Evolutionary conservation across 2,329 filamentous ascomycete species (phyloP).

Genomic region (Alternaria burnsii): DNA sequence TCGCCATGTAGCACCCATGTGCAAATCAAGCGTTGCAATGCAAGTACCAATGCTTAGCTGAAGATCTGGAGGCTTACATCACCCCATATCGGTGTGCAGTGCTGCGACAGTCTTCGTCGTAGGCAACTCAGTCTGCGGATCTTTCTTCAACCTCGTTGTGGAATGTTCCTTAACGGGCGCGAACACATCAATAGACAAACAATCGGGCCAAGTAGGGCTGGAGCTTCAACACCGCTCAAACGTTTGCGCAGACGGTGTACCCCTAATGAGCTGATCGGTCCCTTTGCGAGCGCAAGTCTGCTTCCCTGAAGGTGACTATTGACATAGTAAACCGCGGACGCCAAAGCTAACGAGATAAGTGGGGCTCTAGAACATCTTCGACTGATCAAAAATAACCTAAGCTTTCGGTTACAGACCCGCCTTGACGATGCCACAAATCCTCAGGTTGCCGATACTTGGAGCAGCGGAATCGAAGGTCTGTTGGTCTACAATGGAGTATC

Average conservation of each 20-base stretch:
- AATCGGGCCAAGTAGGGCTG: conserved; percentile 1
- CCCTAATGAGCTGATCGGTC: conserved; percentile 5
- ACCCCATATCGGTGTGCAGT: neutral
- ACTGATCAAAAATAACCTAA: conserved; percentile 21
- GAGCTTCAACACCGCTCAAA: conserved; percentile 8
- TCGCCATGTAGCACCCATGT: conserved; percentile 5
- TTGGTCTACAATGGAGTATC: neutral
- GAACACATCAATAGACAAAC: neutral
- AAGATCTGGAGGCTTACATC: neutral
- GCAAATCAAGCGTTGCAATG: conserved; percentile 1
- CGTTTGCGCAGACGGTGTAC: conserved; percentile 9
- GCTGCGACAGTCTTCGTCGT: neutral
- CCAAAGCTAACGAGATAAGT: conserved; percentile 11
- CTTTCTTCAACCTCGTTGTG: neutral
- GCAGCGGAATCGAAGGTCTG: neutral
- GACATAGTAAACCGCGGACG: conserved; percentile 23
- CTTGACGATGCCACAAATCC: neutral
- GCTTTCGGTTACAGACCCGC: conserved; percentile 17
- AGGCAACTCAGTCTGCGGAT: neutral
- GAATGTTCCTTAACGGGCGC: neutral
- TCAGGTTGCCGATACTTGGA: conserved; percentile 3
- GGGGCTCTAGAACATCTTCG: conserved; percentile 13
- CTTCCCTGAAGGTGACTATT: conserved; percentile 17
- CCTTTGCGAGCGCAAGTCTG: conserved; percentile 3
- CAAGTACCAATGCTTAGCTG: conserved; percentile 5